These are phyloP conservation scores for Paramecium pentaurelia DNA, from an alignment of 73 alveolate species.

Conservation along the genomic window DNA sequence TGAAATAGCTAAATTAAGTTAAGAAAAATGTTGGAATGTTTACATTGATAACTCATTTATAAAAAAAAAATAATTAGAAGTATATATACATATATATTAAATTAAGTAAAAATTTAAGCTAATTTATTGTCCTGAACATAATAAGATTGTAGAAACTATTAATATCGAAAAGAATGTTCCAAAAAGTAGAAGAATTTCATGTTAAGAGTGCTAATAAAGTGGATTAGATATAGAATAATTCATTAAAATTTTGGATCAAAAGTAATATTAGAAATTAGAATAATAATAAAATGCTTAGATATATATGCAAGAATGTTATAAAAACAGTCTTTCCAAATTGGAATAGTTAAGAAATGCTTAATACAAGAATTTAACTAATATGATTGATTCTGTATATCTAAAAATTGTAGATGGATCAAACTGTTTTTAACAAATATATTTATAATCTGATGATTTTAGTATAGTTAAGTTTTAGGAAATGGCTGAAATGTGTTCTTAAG, in stretches of 20 bases:
- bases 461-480: not conserved
- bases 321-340: not conserved
- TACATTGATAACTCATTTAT: not conserved
- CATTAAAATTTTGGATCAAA: not conserved
- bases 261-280: not conserved
- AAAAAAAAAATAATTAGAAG: not conserved
- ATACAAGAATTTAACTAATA: not conserved
- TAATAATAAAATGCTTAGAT: not conserved
- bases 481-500: not conserved
- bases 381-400: not conserved
- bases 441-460: not conserved
- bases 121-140: not conserved
- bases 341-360: not conserved
- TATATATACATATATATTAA: too few species aligned
- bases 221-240: not conserved
- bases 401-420: not conserved
- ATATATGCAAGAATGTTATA: not conserved
- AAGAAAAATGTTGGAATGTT: too few species aligned
- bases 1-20: too few species aligned
- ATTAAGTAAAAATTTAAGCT: not conserved
- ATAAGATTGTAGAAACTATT: not conserved
- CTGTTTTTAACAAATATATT: not conserved
- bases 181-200: not conserved
- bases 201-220: not conserved
- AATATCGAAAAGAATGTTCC: not conserved